phyloP scores from a whole-genome alignment of 208 protist genomes.

The Trichomonas vaginalis region DNA sequence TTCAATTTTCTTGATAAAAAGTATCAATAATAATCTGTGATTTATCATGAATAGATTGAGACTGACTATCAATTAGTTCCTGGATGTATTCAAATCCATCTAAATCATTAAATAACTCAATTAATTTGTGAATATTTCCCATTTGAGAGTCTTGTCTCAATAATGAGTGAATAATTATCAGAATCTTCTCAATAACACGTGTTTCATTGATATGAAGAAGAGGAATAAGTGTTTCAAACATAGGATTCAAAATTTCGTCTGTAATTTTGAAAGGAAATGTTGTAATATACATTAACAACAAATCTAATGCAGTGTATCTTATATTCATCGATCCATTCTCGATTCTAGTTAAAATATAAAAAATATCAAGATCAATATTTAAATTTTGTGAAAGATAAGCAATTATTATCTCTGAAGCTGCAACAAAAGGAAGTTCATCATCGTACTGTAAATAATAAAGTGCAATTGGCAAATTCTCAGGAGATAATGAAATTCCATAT shows the following conservation, averaged over 20 bases:
- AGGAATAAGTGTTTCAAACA: not conserved
- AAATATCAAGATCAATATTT: not conserved
- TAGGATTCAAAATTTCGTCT: not conserved
- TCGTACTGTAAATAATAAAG: not conserved
- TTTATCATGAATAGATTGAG: no score
- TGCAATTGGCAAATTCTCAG: not conserved
- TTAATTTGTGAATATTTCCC: not conserved
- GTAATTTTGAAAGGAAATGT: not conserved
- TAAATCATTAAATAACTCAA: not conserved
- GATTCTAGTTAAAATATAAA: not conserved
- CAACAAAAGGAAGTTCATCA: not conserved
- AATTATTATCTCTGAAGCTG: not conserved
- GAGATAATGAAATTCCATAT: not conserved
- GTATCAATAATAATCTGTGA: no score
- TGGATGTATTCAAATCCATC: not conserved
- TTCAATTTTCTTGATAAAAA: no score
- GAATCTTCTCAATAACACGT: not conserved
- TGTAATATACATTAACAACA: not conserved
- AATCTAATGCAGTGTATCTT: not conserved
- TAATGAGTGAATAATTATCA: not conserved
- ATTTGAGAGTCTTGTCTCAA: not conserved
- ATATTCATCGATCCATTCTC: not conserved
- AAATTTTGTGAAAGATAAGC: not conserved
- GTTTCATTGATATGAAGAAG: not conserved
- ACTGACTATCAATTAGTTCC: no score